Conservation (phyloP, 208 protist genomes). For the Tritrichomonas musculus region DNA sequence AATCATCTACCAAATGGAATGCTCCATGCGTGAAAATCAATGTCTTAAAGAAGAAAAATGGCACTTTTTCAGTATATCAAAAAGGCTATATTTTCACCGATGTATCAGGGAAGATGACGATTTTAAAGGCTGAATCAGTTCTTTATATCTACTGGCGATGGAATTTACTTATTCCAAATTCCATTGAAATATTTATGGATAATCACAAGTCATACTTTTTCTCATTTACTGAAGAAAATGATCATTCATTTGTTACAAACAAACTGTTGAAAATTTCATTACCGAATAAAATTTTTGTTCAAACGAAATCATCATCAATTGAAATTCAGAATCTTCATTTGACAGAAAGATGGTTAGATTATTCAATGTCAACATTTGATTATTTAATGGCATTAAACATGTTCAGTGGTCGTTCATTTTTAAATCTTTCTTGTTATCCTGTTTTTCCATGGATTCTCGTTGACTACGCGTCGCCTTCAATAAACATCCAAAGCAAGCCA, state of each 20-base stretch:
- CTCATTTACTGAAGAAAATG: neutral
- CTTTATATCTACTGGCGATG: no score
- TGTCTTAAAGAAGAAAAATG: neutral
- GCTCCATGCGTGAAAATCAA: neutral
- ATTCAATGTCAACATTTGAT: neutral
- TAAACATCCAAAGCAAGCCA: neutral
- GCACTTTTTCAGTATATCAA: neutral
- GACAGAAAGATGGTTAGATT: neutral
- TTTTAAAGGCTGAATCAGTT: no score
- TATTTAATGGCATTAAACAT: constrained; percentile 4
- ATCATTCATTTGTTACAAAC: no score
- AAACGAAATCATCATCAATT: neutral
- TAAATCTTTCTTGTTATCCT: neutral
- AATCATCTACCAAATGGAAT: neutral
- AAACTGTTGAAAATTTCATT: neutral
- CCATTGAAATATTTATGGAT: neutral
- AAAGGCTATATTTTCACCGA: neutral
- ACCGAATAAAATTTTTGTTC: neutral
- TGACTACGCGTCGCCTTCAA: neutral
- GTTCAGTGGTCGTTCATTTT: neutral
- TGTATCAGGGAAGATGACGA: neutral
- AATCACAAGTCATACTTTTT: neutral
- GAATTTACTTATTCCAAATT: no score
- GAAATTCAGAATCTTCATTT: neutral
- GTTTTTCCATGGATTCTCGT: neutral